Evolutionary conservation across 2,329 filamentous ascomycete species (phyloP).

Genomic region (Podosphaera aphanis): DNA sequence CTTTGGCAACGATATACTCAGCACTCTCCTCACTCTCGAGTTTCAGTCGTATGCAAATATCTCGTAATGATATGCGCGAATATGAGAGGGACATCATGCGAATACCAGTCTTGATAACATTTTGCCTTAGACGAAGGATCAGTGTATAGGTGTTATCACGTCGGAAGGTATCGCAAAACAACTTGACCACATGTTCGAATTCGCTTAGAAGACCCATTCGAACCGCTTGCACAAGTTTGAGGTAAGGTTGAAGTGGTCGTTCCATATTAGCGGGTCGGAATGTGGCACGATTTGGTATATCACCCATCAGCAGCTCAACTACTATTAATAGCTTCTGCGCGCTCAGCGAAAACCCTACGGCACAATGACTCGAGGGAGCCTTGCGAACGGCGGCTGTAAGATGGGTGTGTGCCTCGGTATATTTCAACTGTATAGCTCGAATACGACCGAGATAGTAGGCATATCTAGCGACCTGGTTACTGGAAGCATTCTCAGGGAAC

Average conservation of each 20-base stretch:
- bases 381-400: slow-evolving; percentile 84
- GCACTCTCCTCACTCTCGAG: slow-evolving; percentile 90
- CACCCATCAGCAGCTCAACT: slow-evolving; percentile 92
- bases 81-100: slow-evolving; percentile 98
- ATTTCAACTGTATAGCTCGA: slow-evolving; percentile 83
- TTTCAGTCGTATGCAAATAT: slow-evolving; percentile 88
- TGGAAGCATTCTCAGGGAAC: slow-evolving; percentile 81
- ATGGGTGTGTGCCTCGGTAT: slow-evolving; percentile 91
- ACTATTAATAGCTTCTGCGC: slow-evolving; percentile 92
- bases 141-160: slow-evolving; percentile 88
- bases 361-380: slow-evolving; percentile 70
- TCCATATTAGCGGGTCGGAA: slow-evolving; percentile 83
- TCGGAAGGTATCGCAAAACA: slow-evolving; percentile 65
- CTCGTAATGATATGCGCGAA: slow-evolving; percentile 84
- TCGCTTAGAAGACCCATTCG: slow-evolving; percentile 89
- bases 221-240: slow-evolving; percentile 81
- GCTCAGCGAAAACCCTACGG: slow-evolving; percentile 84
- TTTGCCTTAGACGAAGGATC: slow-evolving; percentile 82
- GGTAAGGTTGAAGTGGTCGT: slow-evolving; percentile 72
- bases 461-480: slow-evolving; percentile 94
- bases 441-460: slow-evolving; percentile 94
- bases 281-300: slow-evolving; percentile 83
- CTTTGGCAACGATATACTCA: slow-evolving; percentile 97
- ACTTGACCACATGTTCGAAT: slow-evolving; percentile 68
- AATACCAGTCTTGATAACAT: slow-evolving; percentile 97